These are phyloP conservation scores for Aspergillus costaricaensis DNA, from an alignment of 2,329 filamentous ascomycete species.

Conservation along the genomic window DNA sequence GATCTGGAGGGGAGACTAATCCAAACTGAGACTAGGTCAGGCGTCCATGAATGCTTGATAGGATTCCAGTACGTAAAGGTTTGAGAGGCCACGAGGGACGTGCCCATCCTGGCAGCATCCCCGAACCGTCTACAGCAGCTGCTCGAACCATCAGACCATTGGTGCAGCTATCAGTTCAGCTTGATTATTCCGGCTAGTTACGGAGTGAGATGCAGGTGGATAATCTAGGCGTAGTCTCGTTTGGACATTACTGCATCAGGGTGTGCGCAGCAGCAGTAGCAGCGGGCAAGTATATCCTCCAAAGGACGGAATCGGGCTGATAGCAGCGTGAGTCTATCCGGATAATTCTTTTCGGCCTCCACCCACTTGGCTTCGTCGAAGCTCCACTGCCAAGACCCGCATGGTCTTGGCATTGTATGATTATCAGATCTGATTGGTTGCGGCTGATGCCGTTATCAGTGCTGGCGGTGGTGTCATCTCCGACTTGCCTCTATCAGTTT, in stretches of 20 bases:
- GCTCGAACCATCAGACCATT: not conserved
- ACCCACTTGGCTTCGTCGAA: conserved; percentile 7
- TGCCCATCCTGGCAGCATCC: not conserved
- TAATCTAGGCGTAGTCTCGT: too few species aligned
- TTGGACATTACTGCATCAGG: too few species aligned
- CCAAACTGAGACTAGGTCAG: not conserved
- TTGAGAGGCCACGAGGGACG: not conserved
- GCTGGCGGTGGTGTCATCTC: conserved; percentile 9
- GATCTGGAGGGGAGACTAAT: not conserved
- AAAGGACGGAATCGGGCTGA: not conserved
- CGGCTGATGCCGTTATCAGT: conserved; percentile 6
- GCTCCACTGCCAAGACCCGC: conserved; percentile 5
- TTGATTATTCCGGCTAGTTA: not conserved
- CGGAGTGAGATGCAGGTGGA: not conserved
- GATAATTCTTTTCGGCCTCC: not conserved
- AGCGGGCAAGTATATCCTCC: not conserved
- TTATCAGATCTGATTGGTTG: not conserved
- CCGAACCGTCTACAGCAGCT: not conserved
- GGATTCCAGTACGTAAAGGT: not conserved
- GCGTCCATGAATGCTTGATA: not conserved
- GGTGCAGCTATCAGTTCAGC: not conserved
- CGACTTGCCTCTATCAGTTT: not conserved
- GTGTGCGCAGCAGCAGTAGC: not conserved
- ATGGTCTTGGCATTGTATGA: too few species aligned
- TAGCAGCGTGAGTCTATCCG: not conserved